Percentiles rank a stretch among this genome's conserved stretches.
These are phyloP conservation scores for Ajuga chamaepitys DNA, from an alignment of 257 asterid species.

Conservation along the genomic window DNA sequence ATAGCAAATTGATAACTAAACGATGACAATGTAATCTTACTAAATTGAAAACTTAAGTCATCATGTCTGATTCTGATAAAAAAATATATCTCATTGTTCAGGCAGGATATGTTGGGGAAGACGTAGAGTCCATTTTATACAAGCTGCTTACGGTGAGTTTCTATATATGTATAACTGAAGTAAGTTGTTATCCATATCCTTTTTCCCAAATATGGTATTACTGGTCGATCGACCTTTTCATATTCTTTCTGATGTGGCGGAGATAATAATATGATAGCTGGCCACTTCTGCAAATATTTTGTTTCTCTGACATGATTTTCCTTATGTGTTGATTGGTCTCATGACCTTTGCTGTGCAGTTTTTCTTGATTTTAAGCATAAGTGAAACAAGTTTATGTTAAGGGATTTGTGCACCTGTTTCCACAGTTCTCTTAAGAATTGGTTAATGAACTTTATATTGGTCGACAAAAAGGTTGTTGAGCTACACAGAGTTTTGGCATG, in stretches of 20 bases:
- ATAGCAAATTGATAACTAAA: background rate
- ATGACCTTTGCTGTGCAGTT: background rate
- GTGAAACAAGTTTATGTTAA: background rate
- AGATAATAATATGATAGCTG: background rate
- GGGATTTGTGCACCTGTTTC: background rate
- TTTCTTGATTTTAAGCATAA: background rate
- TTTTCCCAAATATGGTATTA: background rate
- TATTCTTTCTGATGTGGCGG: background rate
- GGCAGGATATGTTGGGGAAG: conserved; percentile 99
- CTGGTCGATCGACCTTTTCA: background rate
- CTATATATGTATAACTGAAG: background rate
- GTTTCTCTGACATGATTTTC: background rate
- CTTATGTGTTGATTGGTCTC: background rate
- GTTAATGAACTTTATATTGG: background rate
- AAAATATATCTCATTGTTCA: conserved; percentile 28
- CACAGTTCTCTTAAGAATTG: background rate
- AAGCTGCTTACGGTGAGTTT: conserved; percentile 75
- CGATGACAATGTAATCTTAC: background rate
- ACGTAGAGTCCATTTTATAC: conserved; percentile 94
- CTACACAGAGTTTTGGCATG: background rate
- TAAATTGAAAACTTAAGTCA: background rate
- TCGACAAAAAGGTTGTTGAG: background rate
- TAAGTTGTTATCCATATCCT: background rate
- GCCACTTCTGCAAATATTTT: background rate
- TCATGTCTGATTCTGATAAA: conserved; percentile 1